Percentiles rank a stretch among this genome's conserved stretches.
These are phyloP conservation scores for Penicillium sp. DNA, from an alignment of 2,329 filamentous ascomycete genomes.

Conservation along the genomic window DNA sequence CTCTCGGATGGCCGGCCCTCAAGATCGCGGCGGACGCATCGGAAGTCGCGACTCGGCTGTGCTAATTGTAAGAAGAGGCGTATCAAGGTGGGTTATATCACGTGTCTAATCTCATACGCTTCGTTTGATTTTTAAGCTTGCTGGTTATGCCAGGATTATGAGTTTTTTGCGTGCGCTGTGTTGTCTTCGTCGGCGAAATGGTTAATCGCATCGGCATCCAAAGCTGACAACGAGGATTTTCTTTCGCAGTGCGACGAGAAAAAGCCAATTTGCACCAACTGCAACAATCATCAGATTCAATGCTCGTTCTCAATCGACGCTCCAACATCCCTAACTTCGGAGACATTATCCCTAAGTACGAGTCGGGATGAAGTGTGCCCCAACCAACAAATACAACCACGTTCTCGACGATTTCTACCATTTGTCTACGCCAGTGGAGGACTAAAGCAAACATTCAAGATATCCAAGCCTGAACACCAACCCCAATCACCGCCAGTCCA, in stretches of 20 bases:
- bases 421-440: constrained; percentile 17
- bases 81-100: constrained; percentile 34
- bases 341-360: constrained; percentile 11
- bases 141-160: constrained; percentile 11
- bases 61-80: constrained; percentile 40
- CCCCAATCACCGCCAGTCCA: neutral
- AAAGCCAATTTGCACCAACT: constrained; percentile 37
- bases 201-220: neutral
- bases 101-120: too few relatives aligned
- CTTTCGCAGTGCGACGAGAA: constrained; percentile 39
- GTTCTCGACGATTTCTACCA: constrained; percentile 24
- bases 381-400: neutral
- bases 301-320: constrained; percentile 29
- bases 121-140: too few relatives aligned
- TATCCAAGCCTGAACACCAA: constrained; percentile 1
- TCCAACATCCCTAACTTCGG: constrained; percentile 3
- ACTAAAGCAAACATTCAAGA: constrained; percentile 17
- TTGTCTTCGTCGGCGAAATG: neutral
- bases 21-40: constrained; percentile 35
- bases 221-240: constrained; percentile 11
- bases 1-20: constrained; percentile 7
- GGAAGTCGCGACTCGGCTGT: constrained; percentile 41
- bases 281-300: constrained; percentile 32
- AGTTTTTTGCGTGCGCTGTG: constrained; percentile 3
- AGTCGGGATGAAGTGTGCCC: neutral